Percentiles rank a stretch among this genome's conserved stretches.
These are phyloP conservation scores for Cadophora malorum DNA, from an alignment of 2,329 filamentous ascomycete genomes.

Conservation along the genomic window DNA sequence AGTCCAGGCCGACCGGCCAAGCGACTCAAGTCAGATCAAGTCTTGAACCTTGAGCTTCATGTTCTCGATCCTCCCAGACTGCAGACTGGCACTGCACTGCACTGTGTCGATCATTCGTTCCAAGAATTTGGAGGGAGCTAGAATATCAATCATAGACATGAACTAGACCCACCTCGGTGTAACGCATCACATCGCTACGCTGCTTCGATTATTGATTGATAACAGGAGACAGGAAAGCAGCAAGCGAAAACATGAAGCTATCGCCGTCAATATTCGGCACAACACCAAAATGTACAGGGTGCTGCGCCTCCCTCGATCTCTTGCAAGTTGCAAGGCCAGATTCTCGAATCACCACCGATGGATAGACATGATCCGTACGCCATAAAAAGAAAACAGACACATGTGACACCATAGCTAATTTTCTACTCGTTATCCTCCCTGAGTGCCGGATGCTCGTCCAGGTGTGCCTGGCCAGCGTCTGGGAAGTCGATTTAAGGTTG, in stretches of 20 bases:
- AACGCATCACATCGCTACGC: background rate
- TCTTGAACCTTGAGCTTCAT: background rate
- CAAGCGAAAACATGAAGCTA: background rate
- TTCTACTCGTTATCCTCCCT: background rate
- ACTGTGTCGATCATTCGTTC: background rate
- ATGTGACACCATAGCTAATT: conserved; percentile 7
- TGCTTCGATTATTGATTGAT: background rate
- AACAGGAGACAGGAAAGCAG: background rate
- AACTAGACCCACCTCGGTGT: background rate
- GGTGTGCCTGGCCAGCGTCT: conserved; percentile 10
- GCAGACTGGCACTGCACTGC: background rate
- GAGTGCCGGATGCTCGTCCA: background rate
- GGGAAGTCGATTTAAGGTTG: conserved; percentile 25
- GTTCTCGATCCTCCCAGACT: background rate
- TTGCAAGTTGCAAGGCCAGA: background rate
- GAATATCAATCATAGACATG: background rate
- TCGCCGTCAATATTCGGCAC: background rate
- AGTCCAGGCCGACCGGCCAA: background rate
- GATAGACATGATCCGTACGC: background rate
- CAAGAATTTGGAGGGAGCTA: background rate
- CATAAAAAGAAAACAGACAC: background rate
- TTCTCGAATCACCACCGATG: background rate
- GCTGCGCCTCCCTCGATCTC: conserved; percentile 19
- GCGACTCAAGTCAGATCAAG: background rate
- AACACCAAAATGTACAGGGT: conserved; percentile 20